These are phyloP conservation scores for Adenanthera pavonina DNA, from an alignment of 306 rosid species.

Conservation along the genomic window DNA sequence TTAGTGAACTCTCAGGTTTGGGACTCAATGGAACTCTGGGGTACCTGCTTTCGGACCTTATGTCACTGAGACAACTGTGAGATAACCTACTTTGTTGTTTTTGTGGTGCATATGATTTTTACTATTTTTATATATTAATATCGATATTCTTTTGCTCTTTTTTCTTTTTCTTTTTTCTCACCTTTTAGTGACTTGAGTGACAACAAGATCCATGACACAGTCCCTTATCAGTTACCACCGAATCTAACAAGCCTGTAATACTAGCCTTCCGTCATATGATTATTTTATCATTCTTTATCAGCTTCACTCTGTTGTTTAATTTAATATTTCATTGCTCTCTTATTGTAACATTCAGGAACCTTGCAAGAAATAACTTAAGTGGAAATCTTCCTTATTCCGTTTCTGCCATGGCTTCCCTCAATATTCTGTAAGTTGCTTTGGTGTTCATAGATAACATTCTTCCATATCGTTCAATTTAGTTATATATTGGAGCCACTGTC, in stretches of 20 bases:
- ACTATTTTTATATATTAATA: background rate
- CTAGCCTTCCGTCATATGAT: conserved; percentile 19
- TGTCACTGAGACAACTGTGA: conserved; percentile 81
- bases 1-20: conserved; percentile 79
- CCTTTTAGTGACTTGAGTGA: conserved; percentile 73
- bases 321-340: conserved; percentile 14
- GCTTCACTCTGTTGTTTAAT: conserved; percentile 25
- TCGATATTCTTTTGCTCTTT: conserved; percentile 26
- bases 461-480: conserved; percentile 29
- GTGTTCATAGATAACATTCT: conserved; percentile 8
- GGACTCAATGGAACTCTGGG: conserved; percentile 93
- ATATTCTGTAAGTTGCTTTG: conserved; percentile 73
- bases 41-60: conserved; percentile 77
- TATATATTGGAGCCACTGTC: conserved; percentile 32
- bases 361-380: conserved; percentile 76
- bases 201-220: conserved; percentile 75
- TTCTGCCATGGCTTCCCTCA: conserved; percentile 72
- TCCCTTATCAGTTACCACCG: conserved; percentile 94
- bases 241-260: conserved; percentile 92
- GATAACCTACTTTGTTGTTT: conserved; percentile 39
- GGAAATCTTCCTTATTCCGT: conserved; percentile 96
- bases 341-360: conserved; percentile 61
- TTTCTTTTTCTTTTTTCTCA: background rate
- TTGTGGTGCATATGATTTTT: conserved; percentile 21
- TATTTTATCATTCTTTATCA: conserved; percentile 22